These are phyloP conservation scores for Cucurbita pepo DNA, from an alignment of 306 rosid genomes.

Conservation along the genomic window DNA sequence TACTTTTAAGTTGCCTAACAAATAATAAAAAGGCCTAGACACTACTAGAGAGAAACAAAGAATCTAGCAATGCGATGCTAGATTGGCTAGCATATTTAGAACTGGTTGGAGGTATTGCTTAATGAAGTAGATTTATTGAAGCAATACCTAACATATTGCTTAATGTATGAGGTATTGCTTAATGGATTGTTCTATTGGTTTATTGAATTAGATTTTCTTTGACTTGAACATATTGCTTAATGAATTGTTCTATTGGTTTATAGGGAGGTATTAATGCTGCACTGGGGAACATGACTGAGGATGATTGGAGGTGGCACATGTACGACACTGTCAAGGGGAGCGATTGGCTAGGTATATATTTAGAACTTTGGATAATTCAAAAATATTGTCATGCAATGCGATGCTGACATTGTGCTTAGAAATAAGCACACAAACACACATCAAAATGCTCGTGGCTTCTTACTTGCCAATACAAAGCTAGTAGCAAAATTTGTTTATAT, in stretches of 20 bases:
- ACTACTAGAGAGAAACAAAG: too few species aligned
- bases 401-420: background rate
- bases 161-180: too few species aligned
- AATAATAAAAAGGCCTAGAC: too few species aligned
- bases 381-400: background rate
- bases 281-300: conserved; percentile 75
- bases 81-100: too few species aligned
- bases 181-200: too few species aligned
- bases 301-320: conserved; percentile 99
- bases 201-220: too few species aligned
- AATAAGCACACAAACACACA: background rate
- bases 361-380: background rate
- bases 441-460: background rate
- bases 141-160: too few species aligned
- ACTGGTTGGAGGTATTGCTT: too few species aligned
- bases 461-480: background rate
- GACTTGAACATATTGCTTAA: too few species aligned
- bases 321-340: conserved; percentile 95
- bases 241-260: background rate
- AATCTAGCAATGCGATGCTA: too few species aligned
- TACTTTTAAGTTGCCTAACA: too few species aligned
- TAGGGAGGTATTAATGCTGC: conserved; percentile 97
- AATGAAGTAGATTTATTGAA: too few species aligned
- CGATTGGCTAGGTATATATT: conserved; percentile 70
- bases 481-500: background rate